Evolutionary conservation across 768 basidiomycete species (phyloP), one percentile per base, ranked within the genome.

Genomic region (Rossbeevera mucosa): DNA sequence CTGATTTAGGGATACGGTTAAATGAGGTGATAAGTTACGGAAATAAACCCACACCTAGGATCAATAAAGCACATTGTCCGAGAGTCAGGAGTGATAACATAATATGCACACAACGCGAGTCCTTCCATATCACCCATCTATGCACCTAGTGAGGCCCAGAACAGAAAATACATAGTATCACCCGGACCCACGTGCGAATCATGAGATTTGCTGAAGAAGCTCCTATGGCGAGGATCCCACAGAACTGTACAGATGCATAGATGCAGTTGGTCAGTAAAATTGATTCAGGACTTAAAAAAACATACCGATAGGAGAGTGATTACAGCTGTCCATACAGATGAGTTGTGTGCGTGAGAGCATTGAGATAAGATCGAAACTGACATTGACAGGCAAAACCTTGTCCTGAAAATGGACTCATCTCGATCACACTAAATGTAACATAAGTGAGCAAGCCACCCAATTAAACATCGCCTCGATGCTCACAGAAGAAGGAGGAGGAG

Each of bases 51-150:
- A 8, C 44, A 61, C 66, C 46, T 7, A 62, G 5, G 7, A 40
- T 48, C 11, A 66, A 43, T 7, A 59, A 29, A 5, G 50, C 45
- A 61, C 65, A 66, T 13, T 66, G 66, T n/a, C 61, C 66, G n/a
- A 64, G 18, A 2, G 54, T 21, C 13, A 57, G 2, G 5, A 58
- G 6, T 21, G 31, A 7, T 5, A 66, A 29, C 20, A 68, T 6
- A 8, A 30, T 1, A 20, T 63, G 53, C 22, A 66, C 51, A 4
- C 26, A 28, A 28, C 44, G 51, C 1, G 56, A 57, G 16, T 47
- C 16, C 38, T 49, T 61, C 65, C 66, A 66, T 25, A 66, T 56
- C n/a, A 63, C 45, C 66, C 66, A 67, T 43, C 66, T 66, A 30
- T 18, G 12, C 5, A 42, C 5, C 4, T 51, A 18, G 52, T 30